Conservation (phyloP, 1,284 basidiomycete genomes). For the Irpex lacteus region DNA sequence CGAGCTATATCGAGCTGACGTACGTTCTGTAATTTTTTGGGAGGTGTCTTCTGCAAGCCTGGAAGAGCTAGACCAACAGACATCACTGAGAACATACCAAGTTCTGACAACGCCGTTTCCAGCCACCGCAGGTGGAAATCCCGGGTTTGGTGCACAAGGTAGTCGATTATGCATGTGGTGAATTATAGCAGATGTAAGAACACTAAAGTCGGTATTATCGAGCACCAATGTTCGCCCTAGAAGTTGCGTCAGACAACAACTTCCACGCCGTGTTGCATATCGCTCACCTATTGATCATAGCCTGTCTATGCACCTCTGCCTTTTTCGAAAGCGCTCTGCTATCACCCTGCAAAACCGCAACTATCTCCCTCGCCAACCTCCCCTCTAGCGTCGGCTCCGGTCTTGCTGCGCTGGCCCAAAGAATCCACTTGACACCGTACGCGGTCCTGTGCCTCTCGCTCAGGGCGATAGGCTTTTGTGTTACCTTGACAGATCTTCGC, state of each 20-base stretch:
- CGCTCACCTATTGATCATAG: slow-evolving; percentile 70
- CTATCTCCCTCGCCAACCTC: slow-evolving; percentile 73
- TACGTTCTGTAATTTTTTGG: too few species aligned
- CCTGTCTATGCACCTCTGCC: slow-evolving; percentile 62
- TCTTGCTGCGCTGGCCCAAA: slow-evolving; percentile 53
- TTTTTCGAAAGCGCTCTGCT: slow-evolving; percentile 58
- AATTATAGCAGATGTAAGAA: not conserved
- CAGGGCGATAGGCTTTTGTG: slow-evolving; percentile 66
- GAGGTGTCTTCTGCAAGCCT: too few species aligned
- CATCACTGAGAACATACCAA: too few species aligned
- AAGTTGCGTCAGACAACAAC: not conserved
- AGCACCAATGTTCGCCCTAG: slow-evolving; percentile 5
- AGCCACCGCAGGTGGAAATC: too few species aligned
- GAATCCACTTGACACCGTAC: slow-evolving; percentile 64
- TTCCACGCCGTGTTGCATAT: too few species aligned
- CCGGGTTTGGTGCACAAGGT: not conserved
- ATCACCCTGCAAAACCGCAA: slow-evolving; percentile 60
- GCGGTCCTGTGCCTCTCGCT: slow-evolving; percentile 76
- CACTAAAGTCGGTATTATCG: not conserved
- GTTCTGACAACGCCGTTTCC: too few species aligned
- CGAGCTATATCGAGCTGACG: too few species aligned
- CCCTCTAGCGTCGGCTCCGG: slow-evolving; percentile 57
- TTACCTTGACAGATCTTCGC: slow-evolving; percentile 56
- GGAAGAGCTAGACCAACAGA: too few species aligned
- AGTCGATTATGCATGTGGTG: not conserved